Conservation (phyloP, 139 green algal species). For the Volvox africanus region DNA sequence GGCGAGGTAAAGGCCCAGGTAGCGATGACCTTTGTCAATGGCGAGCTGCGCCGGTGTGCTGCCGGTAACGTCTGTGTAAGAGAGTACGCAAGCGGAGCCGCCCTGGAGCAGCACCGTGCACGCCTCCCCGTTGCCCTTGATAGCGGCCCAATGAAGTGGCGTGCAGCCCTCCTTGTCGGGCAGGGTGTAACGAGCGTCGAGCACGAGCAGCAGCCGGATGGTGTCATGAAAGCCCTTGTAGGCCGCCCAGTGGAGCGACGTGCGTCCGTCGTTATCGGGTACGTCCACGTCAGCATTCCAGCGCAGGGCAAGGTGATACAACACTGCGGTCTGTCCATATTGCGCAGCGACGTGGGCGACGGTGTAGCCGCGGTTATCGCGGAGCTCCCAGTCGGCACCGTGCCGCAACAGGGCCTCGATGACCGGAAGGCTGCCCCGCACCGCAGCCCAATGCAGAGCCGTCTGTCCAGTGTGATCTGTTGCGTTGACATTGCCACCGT, state of each 20-base stretch:
- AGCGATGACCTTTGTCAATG: slow-evolving; percentile 91
- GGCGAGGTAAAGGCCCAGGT: slow-evolving; percentile 79
- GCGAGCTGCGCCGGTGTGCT: slow-evolving; percentile 91
- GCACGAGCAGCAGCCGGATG: slow-evolving; percentile 91
- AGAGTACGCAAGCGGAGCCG: slow-evolving; percentile 72
- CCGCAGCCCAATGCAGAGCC: slow-evolving; percentile 88
- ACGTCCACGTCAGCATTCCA: slow-evolving; percentile 89
- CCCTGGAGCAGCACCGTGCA: slow-evolving; percentile 92
- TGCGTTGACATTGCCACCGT: slow-evolving; percentile 73
- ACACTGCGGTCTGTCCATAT: slow-evolving; percentile 94
- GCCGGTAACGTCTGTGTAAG: slow-evolving; percentile 84
- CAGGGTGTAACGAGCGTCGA: slow-evolving; percentile 74
- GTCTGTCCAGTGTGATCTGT: slow-evolving; percentile 87
- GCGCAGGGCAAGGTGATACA: slow-evolving; percentile 91
- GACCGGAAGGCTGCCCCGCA: slow-evolving; percentile 81
- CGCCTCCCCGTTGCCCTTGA: slow-evolving; percentile 92
- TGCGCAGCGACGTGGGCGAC: slow-evolving; percentile 91
- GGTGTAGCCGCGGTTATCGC: slow-evolving; percentile 86
- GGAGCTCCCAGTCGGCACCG: slow-evolving; percentile 65
- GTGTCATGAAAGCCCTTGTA: slow-evolving; percentile 95
- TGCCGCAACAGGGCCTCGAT: slow-evolving; percentile 83
- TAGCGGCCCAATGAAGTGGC: slow-evolving; percentile 96
- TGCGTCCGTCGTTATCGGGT: slow-evolving; percentile 82
- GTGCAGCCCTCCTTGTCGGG: slow-evolving; percentile 94
- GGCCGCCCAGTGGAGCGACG: slow-evolving; percentile 89